Percentiles rank a stretch among this genome's conserved stretches.
Conservation (phyloP, 163 green algal species). For the Chlamydomonas reinhardtii region DNA sequence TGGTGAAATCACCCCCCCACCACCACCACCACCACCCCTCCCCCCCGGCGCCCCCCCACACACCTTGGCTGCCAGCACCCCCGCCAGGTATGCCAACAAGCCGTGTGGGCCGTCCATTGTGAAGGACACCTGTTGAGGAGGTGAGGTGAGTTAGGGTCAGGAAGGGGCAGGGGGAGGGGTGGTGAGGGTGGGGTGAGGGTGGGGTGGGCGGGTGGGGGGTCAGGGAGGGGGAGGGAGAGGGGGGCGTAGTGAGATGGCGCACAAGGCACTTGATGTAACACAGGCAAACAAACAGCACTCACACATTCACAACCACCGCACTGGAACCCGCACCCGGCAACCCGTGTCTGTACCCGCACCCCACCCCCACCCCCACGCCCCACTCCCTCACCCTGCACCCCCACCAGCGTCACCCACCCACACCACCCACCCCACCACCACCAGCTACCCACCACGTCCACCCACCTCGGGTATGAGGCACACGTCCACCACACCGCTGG, state of each 20-base stretch:
- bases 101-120: constrained; percentile 65
- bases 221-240: neutral
- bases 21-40: neutral
- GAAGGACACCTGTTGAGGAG: constrained; percentile 22
- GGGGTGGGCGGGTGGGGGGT: neutral
- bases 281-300: too few relatives aligned
- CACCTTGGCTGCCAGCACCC: constrained; percentile 62
- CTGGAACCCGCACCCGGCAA: too few relatives aligned
- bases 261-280: too few relatives aligned
- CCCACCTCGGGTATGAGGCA: constrained; percentile 92
- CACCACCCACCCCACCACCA: too few relatives aligned
- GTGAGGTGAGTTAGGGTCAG: neutral
- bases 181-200: neutral
- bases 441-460: too few relatives aligned
- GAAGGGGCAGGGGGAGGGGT: neutral
- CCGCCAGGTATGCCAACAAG: constrained; percentile 82
- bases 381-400: too few relatives aligned
- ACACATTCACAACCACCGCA: too few relatives aligned
- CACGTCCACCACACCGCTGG: constrained; percentile 88
- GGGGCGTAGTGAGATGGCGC: too few relatives aligned
- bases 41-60: neutral
- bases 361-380: too few relatives aligned
- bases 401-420: too few relatives aligned
- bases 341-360: too few relatives aligned
- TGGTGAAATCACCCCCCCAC: too few relatives aligned